Base-by-base conservation (phyloP, 179 eudicot species). In the Drosera spatulata region DNA sequence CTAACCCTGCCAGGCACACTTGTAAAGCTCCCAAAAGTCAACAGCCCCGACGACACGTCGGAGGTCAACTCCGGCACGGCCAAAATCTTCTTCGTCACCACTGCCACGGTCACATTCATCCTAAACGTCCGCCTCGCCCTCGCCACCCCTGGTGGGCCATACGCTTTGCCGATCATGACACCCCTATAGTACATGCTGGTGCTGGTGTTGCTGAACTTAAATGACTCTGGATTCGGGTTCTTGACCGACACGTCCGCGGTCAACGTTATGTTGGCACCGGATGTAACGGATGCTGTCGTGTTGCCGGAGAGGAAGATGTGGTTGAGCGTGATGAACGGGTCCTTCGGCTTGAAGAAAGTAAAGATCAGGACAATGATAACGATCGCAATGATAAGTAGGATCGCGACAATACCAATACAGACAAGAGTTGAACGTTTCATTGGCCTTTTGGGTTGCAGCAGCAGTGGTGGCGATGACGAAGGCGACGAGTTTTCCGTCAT, bases 181-280 rank as follows among this genome's bases (percentile, higher is more conserved):
- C 69, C 79, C 7, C 53, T 58, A 43, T 64, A 78, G 68, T 11
- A 70, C 4, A 78, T 51, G 22, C 48, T 47, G 55, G 82, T 65
- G 3, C 76, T 78, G 9, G 78, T 68, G 69, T 74, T 71, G 1
- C 43, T 67, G 68, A 67, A 78, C 65, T 56, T 68, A 58, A 78
- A 71, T 22, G 78, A 61, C 4, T 78, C 78, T 13, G 15, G 51
- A 73, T 78, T 2, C 78, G 82, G 82, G 22, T 78, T 78, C 69
- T 74, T 74, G 50, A 78, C 73, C 12, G 82, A 67, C n/a, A 78
- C 71, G n/a, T 75, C 73, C 2, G 75, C 75, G 10, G 53, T 68
- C 42, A 75, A 44, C 0, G 75, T 33, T 61, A 75, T 63, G 75
- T 71, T 75, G 4, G 58, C 3, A 8, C 68, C 2, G 78, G 33